Conservation (phyloP, 2,329 filamentous ascomycete species). For the Xylaria hypoxylon region DNA sequence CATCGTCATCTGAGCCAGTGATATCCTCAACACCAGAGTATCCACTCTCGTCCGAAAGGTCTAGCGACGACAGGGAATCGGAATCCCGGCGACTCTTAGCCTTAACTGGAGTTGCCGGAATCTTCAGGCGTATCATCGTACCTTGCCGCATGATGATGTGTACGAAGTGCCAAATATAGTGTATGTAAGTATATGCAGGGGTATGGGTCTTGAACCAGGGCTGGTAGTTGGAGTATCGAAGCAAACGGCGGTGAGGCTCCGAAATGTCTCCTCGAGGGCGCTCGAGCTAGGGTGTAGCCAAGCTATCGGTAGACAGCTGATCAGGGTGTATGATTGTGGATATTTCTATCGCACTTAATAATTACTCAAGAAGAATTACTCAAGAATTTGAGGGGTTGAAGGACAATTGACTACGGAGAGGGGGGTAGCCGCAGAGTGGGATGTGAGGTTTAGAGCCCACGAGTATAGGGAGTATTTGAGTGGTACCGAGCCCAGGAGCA, state of each 20-base stretch:
- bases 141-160: slow-evolving; percentile 42
- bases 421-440: not conserved
- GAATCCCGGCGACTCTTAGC: slow-evolving; percentile 62
- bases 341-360: slow-evolving; percentile 1
- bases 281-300: slow-evolving; percentile 21
- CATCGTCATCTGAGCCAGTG: slow-evolving; percentile 80
- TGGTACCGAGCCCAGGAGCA: slow-evolving; percentile 35
- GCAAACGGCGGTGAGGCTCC: slow-evolving; percentile 55
- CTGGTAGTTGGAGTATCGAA: slow-evolving; percentile 38
- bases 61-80: slow-evolving; percentile 65
- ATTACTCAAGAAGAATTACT: slow-evolving; percentile 6
- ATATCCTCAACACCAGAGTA: slow-evolving; percentile 84
- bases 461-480: slow-evolving; percentile 25
- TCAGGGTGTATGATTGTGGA: not conserved
- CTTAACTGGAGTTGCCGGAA: slow-evolving; percentile 58
- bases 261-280: slow-evolving; percentile 20
- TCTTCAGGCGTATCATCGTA: slow-evolving; percentile 64
- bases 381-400: slow-evolving; percentile 3
- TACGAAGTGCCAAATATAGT: slow-evolving; percentile 15
- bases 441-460: slow-evolving; percentile 23
- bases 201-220: slow-evolving; percentile 40
- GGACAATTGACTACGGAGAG: not conserved
- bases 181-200: slow-evolving; percentile 46
- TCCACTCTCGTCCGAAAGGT: slow-evolving; percentile 73
- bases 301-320: slow-evolving; percentile 17